Percentiles rank a stretch among this genome's conserved stretches.
These are phyloP conservation scores for Gaultheria prostrata DNA, from an alignment of 148 eudicot species.

Conservation along the genomic window DNA sequence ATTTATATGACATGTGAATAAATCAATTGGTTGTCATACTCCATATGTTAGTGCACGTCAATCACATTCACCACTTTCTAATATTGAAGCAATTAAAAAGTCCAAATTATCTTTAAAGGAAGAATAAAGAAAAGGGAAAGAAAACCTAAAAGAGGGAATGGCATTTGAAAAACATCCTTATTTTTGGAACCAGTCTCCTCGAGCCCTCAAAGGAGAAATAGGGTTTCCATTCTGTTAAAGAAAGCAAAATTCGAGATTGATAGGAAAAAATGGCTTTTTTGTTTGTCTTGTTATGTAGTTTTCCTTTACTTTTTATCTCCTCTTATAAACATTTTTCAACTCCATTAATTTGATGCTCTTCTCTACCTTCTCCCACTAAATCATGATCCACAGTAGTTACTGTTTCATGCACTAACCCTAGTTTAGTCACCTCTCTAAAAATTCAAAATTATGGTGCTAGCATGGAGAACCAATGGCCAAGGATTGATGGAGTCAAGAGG, in stretches of 20 bases:
- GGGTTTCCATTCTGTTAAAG: background rate
- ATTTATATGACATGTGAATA: background rate
- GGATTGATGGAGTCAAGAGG: too few relatives aligned
- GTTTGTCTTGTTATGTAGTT: background rate
- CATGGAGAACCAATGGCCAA: background rate
- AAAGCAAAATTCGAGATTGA: background rate
- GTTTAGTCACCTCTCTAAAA: background rate
- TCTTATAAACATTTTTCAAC: background rate
- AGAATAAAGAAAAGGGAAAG: background rate
- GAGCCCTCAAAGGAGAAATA: background rate
- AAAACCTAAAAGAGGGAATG: background rate
- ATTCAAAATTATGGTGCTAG: background rate
- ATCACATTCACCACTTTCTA: background rate
- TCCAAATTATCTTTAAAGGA: too few relatives aligned
- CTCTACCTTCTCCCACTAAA: background rate
- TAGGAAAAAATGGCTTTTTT: background rate
- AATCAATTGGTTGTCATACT: background rate
- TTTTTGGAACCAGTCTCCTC: slow-evolving; percentile 13
- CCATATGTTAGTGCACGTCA: background rate
- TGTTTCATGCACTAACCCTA: background rate
- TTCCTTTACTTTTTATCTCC: background rate
- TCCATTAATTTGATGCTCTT: background rate
- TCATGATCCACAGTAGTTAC: background rate
- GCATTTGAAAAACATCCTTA: slow-evolving; percentile 11
- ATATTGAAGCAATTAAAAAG: background rate